These are phyloP conservation scores for Mycena vulgaris DNA, from an alignment of 768 basidiomycete species.

Conservation along the genomic window DNA sequence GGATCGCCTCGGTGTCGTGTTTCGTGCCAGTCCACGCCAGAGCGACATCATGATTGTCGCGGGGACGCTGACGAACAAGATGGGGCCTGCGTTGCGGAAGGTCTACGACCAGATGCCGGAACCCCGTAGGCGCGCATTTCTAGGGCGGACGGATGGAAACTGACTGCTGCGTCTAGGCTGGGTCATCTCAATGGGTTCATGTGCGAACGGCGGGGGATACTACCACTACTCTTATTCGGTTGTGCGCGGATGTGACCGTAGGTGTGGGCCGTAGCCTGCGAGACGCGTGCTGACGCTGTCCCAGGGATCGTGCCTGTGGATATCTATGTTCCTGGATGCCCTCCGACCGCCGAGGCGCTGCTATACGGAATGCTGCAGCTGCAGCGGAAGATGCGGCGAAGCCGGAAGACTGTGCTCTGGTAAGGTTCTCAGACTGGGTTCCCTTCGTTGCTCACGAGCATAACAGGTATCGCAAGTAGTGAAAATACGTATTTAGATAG, in stretches of 20 bases:
- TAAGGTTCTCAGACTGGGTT: constrained; percentile 51
- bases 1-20: constrained; percentile 96
- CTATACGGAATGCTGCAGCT: constrained; percentile 97
- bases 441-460: constrained; percentile 11
- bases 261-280: constrained; percentile 47
- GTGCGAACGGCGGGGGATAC: constrained; percentile 98
- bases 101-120: constrained; percentile 99
- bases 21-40: constrained; percentile 98
- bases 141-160: constrained; percentile 14
- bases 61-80: constrained; percentile 99
- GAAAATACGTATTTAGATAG: constrained; percentile 37
- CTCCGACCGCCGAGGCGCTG: constrained; percentile 95
- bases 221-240: constrained; percentile 99
- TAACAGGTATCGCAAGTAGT: constrained; percentile 72
- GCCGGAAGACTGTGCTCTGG: constrained; percentile 91
- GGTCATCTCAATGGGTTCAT: constrained; percentile 99
- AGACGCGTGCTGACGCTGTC: constrained; percentile 30
- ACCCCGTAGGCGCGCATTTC: constrained; percentile 72
- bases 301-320: constrained; percentile 97
- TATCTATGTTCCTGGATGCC: constrained; percentile 97
- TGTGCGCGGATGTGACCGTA: constrained; percentile 97
- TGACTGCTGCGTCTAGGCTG: constrained; percentile 69
- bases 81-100: constrained; percentile 98
- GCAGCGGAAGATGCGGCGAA: constrained; percentile 95
- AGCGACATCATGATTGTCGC: constrained; percentile 99